These are phyloP conservation scores for Colletotrichum paranaense DNA, from an alignment of 2,329 filamentous ascomycete species.

Conservation along the genomic window DNA sequence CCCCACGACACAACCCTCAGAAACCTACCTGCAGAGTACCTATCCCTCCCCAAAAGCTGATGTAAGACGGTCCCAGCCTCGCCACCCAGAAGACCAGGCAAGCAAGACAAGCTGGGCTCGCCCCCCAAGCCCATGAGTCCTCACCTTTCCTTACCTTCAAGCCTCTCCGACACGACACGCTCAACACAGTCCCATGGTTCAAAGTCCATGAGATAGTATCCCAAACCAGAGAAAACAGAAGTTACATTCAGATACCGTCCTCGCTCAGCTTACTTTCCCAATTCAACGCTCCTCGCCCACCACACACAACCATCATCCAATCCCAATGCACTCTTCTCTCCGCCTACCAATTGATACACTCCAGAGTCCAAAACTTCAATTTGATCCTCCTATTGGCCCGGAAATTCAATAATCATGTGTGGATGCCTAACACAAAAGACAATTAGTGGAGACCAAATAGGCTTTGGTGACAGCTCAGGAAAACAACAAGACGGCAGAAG, in stretches of 20 bases:
- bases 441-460: background rate
- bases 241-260: too few relatives aligned
- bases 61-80: background rate
- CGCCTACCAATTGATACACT: background rate
- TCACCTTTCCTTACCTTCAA: too few relatives aligned
- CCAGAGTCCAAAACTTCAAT: background rate
- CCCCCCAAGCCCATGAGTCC: too few relatives aligned
- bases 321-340: background rate
- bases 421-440: background rate
- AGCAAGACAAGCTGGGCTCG: background rate
- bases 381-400: background rate
- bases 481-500: background rate
- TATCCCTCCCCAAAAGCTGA: background rate
- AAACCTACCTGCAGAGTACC: background rate
- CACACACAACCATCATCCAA: background rate
- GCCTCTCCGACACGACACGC: background rate
- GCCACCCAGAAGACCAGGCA: background rate
- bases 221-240: background rate
- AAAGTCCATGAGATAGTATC: background rate
- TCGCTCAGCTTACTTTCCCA: background rate
- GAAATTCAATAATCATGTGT: background rate
- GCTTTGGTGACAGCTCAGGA: background rate
- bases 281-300: background rate
- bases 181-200: background rate
- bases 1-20: background rate